A percentile compares a stretch with the other conserved stretches of the same genome.
Conservation (phyloP, 768 basidiomycete species). For the Trametes gibbosa region DNA sequence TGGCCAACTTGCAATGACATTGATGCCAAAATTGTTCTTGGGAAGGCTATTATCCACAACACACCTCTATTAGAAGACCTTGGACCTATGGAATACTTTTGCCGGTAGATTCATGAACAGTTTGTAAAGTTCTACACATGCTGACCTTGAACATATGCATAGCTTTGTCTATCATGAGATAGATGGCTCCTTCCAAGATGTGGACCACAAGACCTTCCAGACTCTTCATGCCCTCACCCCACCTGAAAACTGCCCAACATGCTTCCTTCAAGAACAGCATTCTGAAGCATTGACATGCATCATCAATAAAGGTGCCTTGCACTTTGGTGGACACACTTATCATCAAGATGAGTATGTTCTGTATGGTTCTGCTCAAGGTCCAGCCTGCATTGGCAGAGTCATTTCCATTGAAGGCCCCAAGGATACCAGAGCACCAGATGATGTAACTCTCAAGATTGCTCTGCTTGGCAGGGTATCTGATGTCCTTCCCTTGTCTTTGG, state of each 20-base stretch:
- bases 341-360: constrained; percentile 64
- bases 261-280: constrained; percentile 37
- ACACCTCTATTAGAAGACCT: constrained; percentile 19
- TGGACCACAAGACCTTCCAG: constrained; percentile 31
- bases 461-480: constrained; percentile 45
- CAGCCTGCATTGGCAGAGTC: constrained; percentile 58
- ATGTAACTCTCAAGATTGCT: constrained; percentile 23
- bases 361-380: constrained; percentile 40
- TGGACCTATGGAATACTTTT: constrained; percentile 48
- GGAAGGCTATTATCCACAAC: constrained; percentile 47
- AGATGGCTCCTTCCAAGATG: constrained; percentile 45
- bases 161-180: constrained; percentile 48
- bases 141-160: background rate
- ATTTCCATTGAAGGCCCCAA: constrained; percentile 28
- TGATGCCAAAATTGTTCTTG: constrained; percentile 40
- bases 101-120: constrained; percentile 44
- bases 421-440: constrained; percentile 14
- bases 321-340: constrained; percentile 46
- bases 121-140: background rate
- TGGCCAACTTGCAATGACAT: constrained; percentile 49
- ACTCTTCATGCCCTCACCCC: constrained; percentile 25
- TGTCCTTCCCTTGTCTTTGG: background rate
- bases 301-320: constrained; percentile 41
- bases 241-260: constrained; percentile 54
- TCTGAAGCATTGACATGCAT: constrained; percentile 32